Base-by-base conservation (phyloP, 129 eudicot genomes). In the Tagetes patula region DNA sequence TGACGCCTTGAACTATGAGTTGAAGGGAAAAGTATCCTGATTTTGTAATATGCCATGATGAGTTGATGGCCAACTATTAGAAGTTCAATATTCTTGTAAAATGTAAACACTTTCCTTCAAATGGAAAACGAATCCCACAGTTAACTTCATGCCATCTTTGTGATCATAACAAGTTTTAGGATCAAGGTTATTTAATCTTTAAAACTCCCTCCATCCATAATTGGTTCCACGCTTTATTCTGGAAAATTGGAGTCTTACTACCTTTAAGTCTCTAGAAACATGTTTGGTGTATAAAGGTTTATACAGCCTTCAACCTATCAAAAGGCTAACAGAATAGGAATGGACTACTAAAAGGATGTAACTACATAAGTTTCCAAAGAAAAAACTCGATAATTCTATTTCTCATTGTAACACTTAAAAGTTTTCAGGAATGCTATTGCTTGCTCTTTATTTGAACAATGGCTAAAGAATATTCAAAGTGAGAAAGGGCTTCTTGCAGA, bases 401-500 rank as follows among this genome's bases (percentile, higher is more conserved):
- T 55, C 0, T 30, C 8, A 68, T 72, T 37, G 0, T 61, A 61
- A 59, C 8, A 61, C 2, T 8, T 61, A 9, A 36, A 36, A 36
- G 53, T 41, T 78, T 76, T 54, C 85, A 95, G 99, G 81, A 88
- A 73, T 77, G 97, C 97, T 58, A 85, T 90, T 42, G 97, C 88
- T 65, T 90, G 88, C 14, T 81, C 89, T 52, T 85, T 95, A 82
- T 95, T 90, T 84, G 84, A 90, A 73, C 94, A 90, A 66, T 95
- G 99, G 99, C 76, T 95, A 81, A 88, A 85, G 76, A 95, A 90
- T 74, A 86, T 90, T 76, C 90, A 94, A 84, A 79, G 81, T 34
- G 87, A 85, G 39, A 86, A 83, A 14, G 97, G 99, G 45, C 52
- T 89, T 32, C 87, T 90, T 66, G 82, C 87, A 32, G 81, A 82